Percentiles rank a stretch among this genome's conserved stretches.
Evolutionary conservation across 1,284 basidiomycete genomes (phyloP).

Genomic region (Laetiporus sulphureus): DNA sequence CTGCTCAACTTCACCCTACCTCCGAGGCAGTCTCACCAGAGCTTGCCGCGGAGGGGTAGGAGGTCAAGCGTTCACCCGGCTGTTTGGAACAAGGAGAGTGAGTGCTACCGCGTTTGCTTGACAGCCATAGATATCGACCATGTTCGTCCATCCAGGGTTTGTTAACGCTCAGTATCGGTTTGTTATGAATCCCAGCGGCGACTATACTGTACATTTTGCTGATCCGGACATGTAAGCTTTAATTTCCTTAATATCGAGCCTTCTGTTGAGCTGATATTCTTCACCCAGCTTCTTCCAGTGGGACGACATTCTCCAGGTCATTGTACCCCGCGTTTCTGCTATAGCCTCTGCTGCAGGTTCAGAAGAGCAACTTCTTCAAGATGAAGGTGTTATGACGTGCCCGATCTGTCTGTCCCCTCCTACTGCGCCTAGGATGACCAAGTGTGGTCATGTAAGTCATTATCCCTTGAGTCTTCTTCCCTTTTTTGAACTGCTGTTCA

Average conservation of each 20-base stretch:
- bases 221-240: constrained; percentile 83
- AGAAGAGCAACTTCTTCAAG: constrained; percentile 30
- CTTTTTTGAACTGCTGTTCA: constrained; percentile 24
- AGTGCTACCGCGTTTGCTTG: constrained; percentile 29
- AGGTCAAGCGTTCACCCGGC: constrained; percentile 55
- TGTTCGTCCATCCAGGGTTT: constrained; percentile 49
- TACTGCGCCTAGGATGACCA: constrained; percentile 92
- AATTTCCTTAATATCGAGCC: constrained; percentile 7
- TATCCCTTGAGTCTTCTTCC: constrained; percentile 10
- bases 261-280: constrained; percentile 13
- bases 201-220: constrained; percentile 92
- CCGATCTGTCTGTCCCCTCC: constrained; percentile 94
- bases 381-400: constrained; percentile 71
- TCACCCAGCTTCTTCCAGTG: constrained; percentile 79
- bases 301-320: constrained; percentile 94
- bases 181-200: constrained; percentile 85
- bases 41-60: constrained; percentile 67
- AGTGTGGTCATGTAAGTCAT: constrained; percentile 90
- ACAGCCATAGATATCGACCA: constrained; percentile 6
- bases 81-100: constrained; percentile 83
- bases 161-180: constrained; percentile 94
- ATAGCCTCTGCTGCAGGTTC: constrained; percentile 45
- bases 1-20: constrained; percentile 83
- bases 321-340: constrained; percentile 77
- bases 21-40: constrained; percentile 59